Evolutionary conservation across 805 yeast genomes (phyloP).

Genomic region (Barnettozyma sp.): DNA sequence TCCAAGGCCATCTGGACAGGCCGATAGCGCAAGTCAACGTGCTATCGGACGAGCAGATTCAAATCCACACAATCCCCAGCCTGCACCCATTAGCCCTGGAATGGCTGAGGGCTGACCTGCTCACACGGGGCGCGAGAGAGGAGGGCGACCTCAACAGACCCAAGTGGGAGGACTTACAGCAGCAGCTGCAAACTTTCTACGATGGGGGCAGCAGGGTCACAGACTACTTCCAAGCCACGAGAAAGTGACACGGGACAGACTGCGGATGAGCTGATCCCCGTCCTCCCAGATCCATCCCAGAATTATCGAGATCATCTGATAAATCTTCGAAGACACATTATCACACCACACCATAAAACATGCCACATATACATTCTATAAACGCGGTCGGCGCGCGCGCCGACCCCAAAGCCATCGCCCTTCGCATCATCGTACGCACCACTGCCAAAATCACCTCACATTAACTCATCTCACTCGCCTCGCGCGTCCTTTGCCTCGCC

Average conservation of each 20-base stretch:
- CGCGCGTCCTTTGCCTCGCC: too few relatives aligned
- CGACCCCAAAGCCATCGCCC: too few relatives aligned
- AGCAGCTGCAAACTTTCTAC: constrained; percentile 32
- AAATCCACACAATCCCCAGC: constrained; percentile 40
- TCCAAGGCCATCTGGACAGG: constrained; percentile 18
- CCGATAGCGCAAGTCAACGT: constrained; percentile 13
- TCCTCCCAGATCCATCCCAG: too few relatives aligned
- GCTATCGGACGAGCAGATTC: too few relatives aligned
- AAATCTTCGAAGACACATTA: too few relatives aligned
- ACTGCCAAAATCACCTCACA: too few relatives aligned
- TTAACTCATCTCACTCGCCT: too few relatives aligned
- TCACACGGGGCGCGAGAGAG: constrained; percentile 32
- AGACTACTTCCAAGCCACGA: constrained; percentile 45
- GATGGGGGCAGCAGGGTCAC: constrained; percentile 41
- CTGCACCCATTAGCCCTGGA: constrained; percentile 67
- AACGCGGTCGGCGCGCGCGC: too few relatives aligned
- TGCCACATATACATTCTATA: background rate
- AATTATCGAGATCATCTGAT: too few relatives aligned
- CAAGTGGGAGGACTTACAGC: constrained; percentile 49
- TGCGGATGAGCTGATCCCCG: too few relatives aligned
- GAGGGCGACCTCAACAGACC: constrained; percentile 52
- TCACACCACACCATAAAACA: background rate
- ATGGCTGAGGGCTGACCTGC: constrained; percentile 55
- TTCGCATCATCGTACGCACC: too few relatives aligned
- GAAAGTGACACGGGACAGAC: too few relatives aligned